These are phyloP conservation scores for Orobanche coerulescens DNA, from an alignment of 257 asterid species.

Conservation along the genomic window DNA sequence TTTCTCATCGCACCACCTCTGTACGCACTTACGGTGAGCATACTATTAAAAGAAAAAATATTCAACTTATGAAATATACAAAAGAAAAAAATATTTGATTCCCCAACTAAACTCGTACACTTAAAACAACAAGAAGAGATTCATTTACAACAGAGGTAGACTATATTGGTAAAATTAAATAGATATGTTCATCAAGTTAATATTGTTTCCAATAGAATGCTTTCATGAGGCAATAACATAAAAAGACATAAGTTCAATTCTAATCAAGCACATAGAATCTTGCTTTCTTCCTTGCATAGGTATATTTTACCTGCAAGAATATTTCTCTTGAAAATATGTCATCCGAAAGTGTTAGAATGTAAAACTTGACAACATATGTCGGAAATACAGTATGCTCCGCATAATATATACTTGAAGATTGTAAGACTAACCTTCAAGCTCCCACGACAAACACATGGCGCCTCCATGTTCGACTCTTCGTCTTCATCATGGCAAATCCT, in stretches of 20 bases:
- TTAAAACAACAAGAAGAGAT: not conserved
- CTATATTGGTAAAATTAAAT: not conserved
- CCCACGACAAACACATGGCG: conserved; percentile 83
- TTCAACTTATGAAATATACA: no score
- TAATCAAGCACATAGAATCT: not conserved
- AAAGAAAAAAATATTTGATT: not conserved
- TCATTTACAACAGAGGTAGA: not conserved
- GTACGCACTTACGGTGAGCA: conserved; percentile 77
- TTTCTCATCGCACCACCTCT: conserved; percentile 85
- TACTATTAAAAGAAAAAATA: no score
- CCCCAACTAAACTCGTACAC: not conserved
- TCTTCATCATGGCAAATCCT: conserved; percentile 90
- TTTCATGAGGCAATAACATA: not conserved
- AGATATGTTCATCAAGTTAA: not conserved
- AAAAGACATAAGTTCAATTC: not conserved
- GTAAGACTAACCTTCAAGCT: conserved; percentile 60
- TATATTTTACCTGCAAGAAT: not conserved
- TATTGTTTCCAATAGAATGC: not conserved
- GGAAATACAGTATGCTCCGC: not conserved
- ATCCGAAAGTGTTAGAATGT: not conserved
- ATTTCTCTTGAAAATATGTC: not conserved
- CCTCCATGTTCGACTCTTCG: conserved; percentile 71
- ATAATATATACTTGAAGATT: not conserved
- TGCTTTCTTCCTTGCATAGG: not conserved
- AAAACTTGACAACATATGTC: not conserved